phyloP scores from a whole-genome alignment of 305 asterid genomes.

The Rubia tinctorum region DNA sequence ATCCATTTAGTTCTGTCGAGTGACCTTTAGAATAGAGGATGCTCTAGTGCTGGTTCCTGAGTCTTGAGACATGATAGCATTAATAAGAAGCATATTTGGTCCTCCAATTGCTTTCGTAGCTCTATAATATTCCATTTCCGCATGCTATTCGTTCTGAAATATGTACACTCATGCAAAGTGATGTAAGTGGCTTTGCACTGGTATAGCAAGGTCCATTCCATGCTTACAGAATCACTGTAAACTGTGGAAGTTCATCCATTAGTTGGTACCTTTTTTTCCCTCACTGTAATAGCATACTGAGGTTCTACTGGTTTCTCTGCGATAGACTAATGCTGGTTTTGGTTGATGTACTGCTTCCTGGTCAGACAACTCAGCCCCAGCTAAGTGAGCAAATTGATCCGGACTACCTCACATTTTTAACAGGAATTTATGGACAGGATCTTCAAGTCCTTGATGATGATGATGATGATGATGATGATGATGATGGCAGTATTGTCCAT shows the following conservation, averaged over 20 bases:
- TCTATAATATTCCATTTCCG: background rate
- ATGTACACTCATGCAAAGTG: background rate
- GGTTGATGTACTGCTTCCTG: slow-evolving; percentile 41
- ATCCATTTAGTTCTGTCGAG: background rate
- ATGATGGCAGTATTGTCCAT: no score
- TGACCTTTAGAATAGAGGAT: background rate
- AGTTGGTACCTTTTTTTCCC: background rate
- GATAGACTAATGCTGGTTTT: slow-evolving; percentile 33
- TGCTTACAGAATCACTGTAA: background rate
- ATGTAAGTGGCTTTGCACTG: background rate
- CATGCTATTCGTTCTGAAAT: background rate
- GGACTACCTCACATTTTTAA: background rate
- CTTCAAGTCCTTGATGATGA: no score
- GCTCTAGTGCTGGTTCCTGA: background rate
- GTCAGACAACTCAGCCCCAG: slow-evolving; percentile 16
- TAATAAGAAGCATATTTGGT: no score
- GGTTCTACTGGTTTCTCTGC: slow-evolving; percentile 39
- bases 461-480: no score
- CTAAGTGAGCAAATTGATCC: background rate
- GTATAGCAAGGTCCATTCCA: background rate
- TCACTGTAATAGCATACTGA: slow-evolving; percentile 20
- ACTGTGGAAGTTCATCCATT: background rate
- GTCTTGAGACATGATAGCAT: no score
- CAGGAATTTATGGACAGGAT: background rate
- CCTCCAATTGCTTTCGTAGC: no score